phyloP scores from a whole-genome alignment of 495 filamentous ascomycete genomes.

The Margaritispora aquatica region DNA sequence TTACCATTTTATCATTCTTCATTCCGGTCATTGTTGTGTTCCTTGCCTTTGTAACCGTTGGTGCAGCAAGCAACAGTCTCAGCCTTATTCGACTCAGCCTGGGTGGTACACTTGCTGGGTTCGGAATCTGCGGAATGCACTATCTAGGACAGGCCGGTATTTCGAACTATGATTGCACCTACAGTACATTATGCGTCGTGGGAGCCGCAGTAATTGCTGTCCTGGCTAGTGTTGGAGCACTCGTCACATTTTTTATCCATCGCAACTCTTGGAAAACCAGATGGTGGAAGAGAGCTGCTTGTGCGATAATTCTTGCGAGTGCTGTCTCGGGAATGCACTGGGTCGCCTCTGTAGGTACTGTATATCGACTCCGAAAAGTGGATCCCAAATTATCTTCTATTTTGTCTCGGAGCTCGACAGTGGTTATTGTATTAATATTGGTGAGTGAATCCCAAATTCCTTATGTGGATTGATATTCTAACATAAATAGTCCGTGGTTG shows the following conservation, averaged over 20 bases:
- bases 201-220: slow-evolving; percentile 68
- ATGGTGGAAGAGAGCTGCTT: slow-evolving; percentile 66
- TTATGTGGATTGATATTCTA: slow-evolving; percentile 11
- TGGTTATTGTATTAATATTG: slow-evolving; percentile 59
- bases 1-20: slow-evolving; percentile 74
- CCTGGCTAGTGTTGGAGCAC: slow-evolving; percentile 56
- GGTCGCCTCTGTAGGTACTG: slow-evolving; percentile 60
- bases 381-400: slow-evolving; percentile 27
- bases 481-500: slow-evolving; percentile 2
- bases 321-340: slow-evolving; percentile 88
- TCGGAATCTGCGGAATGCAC: slow-evolving; percentile 81
- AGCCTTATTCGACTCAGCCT: slow-evolving; percentile 50
- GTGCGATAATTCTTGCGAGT: slow-evolving; percentile 59
- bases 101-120: slow-evolving; percentile 62
- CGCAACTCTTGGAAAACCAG: slow-evolving; percentile 70
- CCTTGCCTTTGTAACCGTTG: slow-evolving; percentile 61
- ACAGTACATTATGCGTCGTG: slow-evolving; percentile 50
- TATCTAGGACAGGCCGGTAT: slow-evolving; percentile 83
- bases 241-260: slow-evolving; percentile 72
- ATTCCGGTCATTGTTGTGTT: slow-evolving; percentile 71
- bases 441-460: slow-evolving; percentile 33
- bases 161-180: slow-evolving; percentile 62
- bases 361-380: slow-evolving; percentile 6
- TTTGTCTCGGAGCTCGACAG: slow-evolving; percentile 42
- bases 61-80: slow-evolving; percentile 43